Base-by-base conservation (phyloP, 2,329 filamentous ascomycete species). In the Gyromitra esculenta region DNA sequence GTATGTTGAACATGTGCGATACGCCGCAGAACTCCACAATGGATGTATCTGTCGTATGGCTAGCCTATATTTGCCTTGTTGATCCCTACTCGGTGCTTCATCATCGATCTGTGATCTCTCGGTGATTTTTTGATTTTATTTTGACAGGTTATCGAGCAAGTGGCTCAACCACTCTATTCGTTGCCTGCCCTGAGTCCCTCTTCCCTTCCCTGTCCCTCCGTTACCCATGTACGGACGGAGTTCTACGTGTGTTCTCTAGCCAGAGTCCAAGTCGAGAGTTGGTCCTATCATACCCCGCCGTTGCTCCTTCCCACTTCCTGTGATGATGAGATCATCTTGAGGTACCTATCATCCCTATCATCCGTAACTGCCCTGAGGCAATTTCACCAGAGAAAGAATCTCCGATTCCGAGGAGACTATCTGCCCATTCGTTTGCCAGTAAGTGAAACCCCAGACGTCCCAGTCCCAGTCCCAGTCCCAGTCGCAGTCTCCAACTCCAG, bases 261-360 rank as follows among this genome's bases (percentile, higher is more conserved):
- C 43, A 54, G 21, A n/a, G 7, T 18, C 18, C 54, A 37, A 35
- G 43, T 54, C 35, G 43, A 60, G 52, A 67, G 62, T 63, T 68
- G 54, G 54, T 21, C 67, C 56, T 68, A 43, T 74, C 56, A 63
- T 35, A 31, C 15, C 63, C 31, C 54, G 15, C 68, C n/a, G 25
- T 35, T 21, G 13, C 21, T 37, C 59, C 43, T 71, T 54, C 45
- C 60, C 60, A 59, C 69, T 72, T 64, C 41, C 52, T 45, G 45
- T 21, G 35, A n/a, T 60, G 50, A 70, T 75, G 72, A 75, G 72
- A 75, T 75, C 72, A 69, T 60, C 54, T 43, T 62, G 52, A 54
- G n/a, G 56, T 18, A n/a, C 9, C 7, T 43, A 43, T 60, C 57
- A 18, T 50, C 6, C 45, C 15, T 15, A 18, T n/a, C 15, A 50